Conservation (phyloP, 257 asterid species). For the Salvia rosmarinus region DNA sequence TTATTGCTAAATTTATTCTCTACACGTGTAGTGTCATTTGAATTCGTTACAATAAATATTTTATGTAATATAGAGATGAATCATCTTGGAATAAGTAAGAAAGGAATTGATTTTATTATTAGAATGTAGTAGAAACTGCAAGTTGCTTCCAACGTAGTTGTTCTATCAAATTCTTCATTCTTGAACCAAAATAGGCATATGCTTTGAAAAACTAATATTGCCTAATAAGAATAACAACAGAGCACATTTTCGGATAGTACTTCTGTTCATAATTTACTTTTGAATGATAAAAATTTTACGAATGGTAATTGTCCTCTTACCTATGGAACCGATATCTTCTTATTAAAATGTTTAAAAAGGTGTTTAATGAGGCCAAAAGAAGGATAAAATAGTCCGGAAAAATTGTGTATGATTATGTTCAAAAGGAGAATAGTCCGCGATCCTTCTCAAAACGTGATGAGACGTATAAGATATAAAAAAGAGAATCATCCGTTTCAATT, state of each 20-base stretch:
- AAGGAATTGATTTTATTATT: not conserved
- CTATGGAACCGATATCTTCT: too few relatives aligned
- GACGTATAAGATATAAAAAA: too few relatives aligned
- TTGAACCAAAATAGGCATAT: not conserved
- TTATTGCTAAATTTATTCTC: not conserved
- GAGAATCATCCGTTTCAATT: too few relatives aligned
- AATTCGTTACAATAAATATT: too few relatives aligned
- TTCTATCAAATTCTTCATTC: conserved; percentile 13
- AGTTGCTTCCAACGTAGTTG: not conserved
- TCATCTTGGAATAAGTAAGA: not conserved
- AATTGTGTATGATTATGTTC: too few relatives aligned
- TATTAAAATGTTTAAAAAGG: too few relatives aligned
- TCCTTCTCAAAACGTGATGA: too few relatives aligned
- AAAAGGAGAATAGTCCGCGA: too few relatives aligned
- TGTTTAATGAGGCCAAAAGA: too few relatives aligned
- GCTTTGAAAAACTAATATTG: not conserved
- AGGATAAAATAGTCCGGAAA: too few relatives aligned
- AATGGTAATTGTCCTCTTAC: not conserved
- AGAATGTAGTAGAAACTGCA: not conserved
- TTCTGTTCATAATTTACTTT: not conserved
- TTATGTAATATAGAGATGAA: not conserved
- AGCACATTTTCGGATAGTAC: not conserved
- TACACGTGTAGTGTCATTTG: not conserved
- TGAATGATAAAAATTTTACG: not conserved
- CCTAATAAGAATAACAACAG: not conserved